Base-by-base conservation (phyloP, 768 basidiomycete species). In the Xerocomus spinulosus region DNA sequence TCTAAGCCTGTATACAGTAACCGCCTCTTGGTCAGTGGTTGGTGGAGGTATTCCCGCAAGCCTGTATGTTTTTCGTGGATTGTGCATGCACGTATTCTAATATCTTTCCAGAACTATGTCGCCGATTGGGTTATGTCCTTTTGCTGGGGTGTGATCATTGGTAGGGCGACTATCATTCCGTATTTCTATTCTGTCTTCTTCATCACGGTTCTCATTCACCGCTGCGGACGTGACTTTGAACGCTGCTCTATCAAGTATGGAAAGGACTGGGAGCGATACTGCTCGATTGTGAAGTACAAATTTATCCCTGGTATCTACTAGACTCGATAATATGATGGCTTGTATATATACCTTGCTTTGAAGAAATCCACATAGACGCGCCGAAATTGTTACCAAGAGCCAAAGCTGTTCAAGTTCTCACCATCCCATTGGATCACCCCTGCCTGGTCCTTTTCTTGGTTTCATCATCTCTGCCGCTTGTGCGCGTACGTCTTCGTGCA, bases 141-240 rank as follows among this genome's bases (percentile, higher is more conserved):
- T 54, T 84, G 79, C 39, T 92, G 91, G 91, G 91, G 90, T 46
- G 82, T 82, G 39, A 70, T 85, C 63, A 80, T 89, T 41, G 88
- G 90, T 21, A 71, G 78, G 4, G 77, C 83, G 14, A 83, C 84
- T 25, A 78, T 85, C 41, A 95, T 98, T 62, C 93, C 93, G 1
- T 94, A 94, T 72, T 99, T 91, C 71, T 98, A 98, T 70, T 92
- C 92, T 12, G 75, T 92, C 42, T 99, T 98, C 79, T 98, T 98
- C 76, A 84, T 95, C 61, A 79, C 79, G 37, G 94, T 98, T 18
- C 81, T 99, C 46, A 75, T 92, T 33, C 96, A 98, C 62, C 82
- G 96, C 29, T 89, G 86, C 58, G 80, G 85, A 0, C 83, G 96
- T 44, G 96, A 99, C 76, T 96, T 98, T 67, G 95, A 94, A 67